These are phyloP conservation scores for Hyphopichia fennica DNA, from an alignment of 1,139 yeast species.

Conservation along the genomic window DNA sequence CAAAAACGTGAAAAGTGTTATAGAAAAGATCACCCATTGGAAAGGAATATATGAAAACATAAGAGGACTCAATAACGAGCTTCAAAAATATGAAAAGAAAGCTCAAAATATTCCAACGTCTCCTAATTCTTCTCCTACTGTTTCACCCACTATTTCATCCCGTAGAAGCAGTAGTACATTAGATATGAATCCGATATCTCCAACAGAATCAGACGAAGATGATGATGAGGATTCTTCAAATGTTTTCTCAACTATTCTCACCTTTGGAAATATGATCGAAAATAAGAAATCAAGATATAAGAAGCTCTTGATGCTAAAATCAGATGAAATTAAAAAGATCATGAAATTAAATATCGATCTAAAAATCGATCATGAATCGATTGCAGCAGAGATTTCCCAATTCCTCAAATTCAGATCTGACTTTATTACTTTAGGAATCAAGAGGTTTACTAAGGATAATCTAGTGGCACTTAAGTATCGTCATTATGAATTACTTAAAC, in stretches of 20 bases:
- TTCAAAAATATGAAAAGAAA: constrained; percentile 25
- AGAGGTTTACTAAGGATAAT: constrained; percentile 24
- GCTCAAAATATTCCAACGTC: constrained; percentile 8
- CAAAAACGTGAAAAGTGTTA: constrained; percentile 35
- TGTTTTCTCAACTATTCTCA: constrained; percentile 25
- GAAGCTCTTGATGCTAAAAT: constrained; percentile 27
- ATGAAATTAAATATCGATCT: constrained; percentile 36
- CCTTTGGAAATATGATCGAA: constrained; percentile 35
- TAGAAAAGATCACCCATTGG: constrained; percentile 51
- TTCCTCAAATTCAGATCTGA: constrained; percentile 51
- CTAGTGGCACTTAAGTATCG: constrained; percentile 10
- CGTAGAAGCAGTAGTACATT: constrained; percentile 1
- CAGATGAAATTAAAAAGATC: constrained; percentile 35
- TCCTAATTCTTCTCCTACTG: background rate
- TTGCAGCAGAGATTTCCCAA: constrained; percentile 64
- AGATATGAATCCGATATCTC: background rate
- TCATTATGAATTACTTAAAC: constrained; percentile 6
- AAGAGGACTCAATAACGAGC: constrained; percentile 29
- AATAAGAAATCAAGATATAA: constrained; percentile 36
- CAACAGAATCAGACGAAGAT: background rate
- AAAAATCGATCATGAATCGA: constrained; percentile 52
- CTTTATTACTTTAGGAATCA: constrained; percentile 38
- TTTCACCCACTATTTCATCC: constrained; percentile 1
- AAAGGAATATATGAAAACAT: constrained; percentile 39
- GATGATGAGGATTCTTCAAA: constrained; percentile 10